These are phyloP conservation scores for Oryza brachyantha DNA, from an alignment of 176 grass and related monocot species.

Conservation along the genomic window DNA sequence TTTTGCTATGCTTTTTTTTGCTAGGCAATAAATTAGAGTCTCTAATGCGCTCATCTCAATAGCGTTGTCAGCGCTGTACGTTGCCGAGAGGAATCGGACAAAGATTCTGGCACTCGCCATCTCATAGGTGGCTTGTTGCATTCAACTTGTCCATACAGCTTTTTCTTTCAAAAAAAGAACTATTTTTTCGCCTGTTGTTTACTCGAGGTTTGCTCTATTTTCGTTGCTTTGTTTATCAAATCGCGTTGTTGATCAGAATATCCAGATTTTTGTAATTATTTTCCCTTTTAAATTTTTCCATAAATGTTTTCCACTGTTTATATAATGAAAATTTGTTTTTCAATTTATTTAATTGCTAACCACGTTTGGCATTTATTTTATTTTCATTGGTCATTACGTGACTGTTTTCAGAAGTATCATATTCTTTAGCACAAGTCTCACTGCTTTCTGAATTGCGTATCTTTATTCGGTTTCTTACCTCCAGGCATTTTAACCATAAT, in stretches of 20 bases:
- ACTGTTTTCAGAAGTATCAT: not conserved
- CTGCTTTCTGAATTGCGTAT: not conserved
- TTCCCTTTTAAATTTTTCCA: too few relatives aligned
- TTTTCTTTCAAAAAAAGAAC: too few relatives aligned
- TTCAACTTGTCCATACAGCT: slow-evolving; percentile 45
- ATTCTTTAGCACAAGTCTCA: not conserved
- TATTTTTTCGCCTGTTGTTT: too few relatives aligned
- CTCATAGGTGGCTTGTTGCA: slow-evolving; percentile 41
- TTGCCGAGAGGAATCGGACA: slow-evolving; percentile 57
- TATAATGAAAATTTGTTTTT: not conserved
- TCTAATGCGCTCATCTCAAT: slow-evolving; percentile 73
- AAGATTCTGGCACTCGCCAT: slow-evolving; percentile 67
- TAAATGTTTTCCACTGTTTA: not conserved
- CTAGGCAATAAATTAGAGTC: slow-evolving; percentile 97
- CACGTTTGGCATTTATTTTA: not conserved
- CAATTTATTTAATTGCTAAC: not conserved
- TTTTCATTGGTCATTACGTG: not conserved
- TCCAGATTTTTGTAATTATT: too few relatives aligned
- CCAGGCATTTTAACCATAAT: not conserved
- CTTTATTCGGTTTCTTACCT: not conserved
- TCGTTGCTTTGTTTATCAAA: too few relatives aligned
- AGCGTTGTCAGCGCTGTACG: slow-evolving; percentile 89
- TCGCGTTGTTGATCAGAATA: too few relatives aligned
- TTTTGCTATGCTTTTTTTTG: too few relatives aligned
- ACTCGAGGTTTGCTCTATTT: too few relatives aligned